Base-by-base conservation (phyloP, 768 basidiomycete species). In the Mycena floridula region DNA sequence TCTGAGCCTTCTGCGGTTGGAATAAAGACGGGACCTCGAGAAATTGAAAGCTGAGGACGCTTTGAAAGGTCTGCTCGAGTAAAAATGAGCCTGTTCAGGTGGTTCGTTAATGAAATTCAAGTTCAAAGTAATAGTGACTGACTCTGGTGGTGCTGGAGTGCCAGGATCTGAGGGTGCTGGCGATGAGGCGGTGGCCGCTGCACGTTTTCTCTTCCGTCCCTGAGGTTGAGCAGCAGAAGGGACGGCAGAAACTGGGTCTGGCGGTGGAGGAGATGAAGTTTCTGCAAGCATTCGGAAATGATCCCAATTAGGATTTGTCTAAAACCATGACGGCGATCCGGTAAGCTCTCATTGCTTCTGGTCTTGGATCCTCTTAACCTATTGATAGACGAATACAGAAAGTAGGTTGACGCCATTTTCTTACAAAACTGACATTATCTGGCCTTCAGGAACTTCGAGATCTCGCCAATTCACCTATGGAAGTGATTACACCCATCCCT, bases 21-120 rank as follows among this genome's bases (percentile, higher is more conserved):
- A 18, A 78, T 58, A 59, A 90, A 89, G 2, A 68, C 64, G 1
- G 88, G 88, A 22, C 80, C 82, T 21, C 88, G 82, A 42, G 85
- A 87, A 50, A 88, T 77, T 25, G 77, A 76, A 30, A 89, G 78
- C 40, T 79, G 79, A 1, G 82, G 82, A 21, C 86, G 74, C 4
- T 79, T 74, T 40, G 77, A 77, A 50, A 88, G 74, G 61, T 88
- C 84, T 48, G 80, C 74, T 24, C 81, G 81, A 11, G 78, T 76
- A 13, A 77, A 73, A 43, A 86, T 74, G 49, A 85, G 66, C 51
- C 68, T 76, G 48, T n/a, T n/a, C n/a, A 24, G 42, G n/a, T 22
- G 30, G 56, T 50, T 45, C 37, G 25, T 7, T 18, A n/a, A n/a
- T n/a, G n/a, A 47, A 37, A 41, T 3, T 46, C 21, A 13, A 35